Base-by-base conservation (phyloP, 164 flowering plant genomes). In the Vitis labrusca region DNA sequence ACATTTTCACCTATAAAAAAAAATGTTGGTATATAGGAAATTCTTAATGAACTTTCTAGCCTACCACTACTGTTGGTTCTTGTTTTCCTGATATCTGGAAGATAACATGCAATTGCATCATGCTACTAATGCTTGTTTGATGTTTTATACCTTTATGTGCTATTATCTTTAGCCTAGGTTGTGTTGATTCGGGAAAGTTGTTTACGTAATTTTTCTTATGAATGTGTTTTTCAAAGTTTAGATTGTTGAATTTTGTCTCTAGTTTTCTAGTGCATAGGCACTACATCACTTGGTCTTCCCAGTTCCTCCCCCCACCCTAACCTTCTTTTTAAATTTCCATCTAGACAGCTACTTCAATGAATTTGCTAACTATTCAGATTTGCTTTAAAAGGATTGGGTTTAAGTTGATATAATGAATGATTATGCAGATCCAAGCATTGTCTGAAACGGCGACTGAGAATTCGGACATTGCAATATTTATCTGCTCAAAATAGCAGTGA, bases 371-470 rank as follows among this genome's bases (percentile, higher is more conserved):
- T 9, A 5, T 56, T 56, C 16, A 6, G 23, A 16, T 56, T 13
- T 16, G n/a, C 37, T 50, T 50, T 66, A 23, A 58, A 61, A 30
- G 47, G 51, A 59, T 16, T 67, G 14, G 52, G 11, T 50, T 68
- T 62, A 27, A 15, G 57, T 63, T 75, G 68, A 62, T 72, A 8
- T 65, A 64, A 13, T 70, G n/a, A 68, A 2, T 54, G 50, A 61
- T 70, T 50, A 32, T 81, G 77, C 82, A 95, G 99, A 71, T 71
- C 77, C 66, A 86, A 78, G 63, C 77, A 87, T 79, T 81, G 88
- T 49, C 82, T 95, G 51, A 77, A 89, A 75, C 83, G 98, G 54
- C 83, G 99, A 76, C 74, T 95, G 37, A 89, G 99, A 72, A 93
- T 95, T 71, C 80, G 94, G 58, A 95, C 99, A 59, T 9, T 95